Conservation (phyloP, 352 stramenopile genomes). For the Phytopythium sindhum region DNA sequence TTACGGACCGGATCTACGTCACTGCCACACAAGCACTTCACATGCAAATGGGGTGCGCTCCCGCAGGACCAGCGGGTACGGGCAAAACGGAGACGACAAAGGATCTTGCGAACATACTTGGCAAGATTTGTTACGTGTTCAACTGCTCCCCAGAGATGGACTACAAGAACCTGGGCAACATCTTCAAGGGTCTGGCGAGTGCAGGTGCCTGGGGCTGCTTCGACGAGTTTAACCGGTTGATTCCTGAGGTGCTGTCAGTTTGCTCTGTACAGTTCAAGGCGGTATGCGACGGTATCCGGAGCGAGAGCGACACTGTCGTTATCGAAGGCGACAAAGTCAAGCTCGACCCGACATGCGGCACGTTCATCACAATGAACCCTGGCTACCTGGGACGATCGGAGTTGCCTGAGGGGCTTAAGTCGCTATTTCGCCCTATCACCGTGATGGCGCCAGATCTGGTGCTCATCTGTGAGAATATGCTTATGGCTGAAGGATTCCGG, state of each 20-base stretch:
- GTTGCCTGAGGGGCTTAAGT: slow-evolving; percentile 93
- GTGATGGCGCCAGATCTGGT: slow-evolving; percentile 96
- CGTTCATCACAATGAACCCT: slow-evolving; percentile 97
- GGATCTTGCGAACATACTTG: slow-evolving; percentile 91
- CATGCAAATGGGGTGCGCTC: slow-evolving; percentile 94
- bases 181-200: slow-evolving; percentile 94
- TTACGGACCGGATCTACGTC: slow-evolving; percentile 95
- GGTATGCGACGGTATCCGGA: slow-evolving; percentile 92
- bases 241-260: slow-evolving; percentile 90
- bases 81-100: slow-evolving; percentile 97
- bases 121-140: slow-evolving; percentile 94
- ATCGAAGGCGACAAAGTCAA: slow-evolving; percentile 91
- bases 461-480: slow-evolving; percentile 97
- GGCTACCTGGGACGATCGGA: slow-evolving; percentile 93
- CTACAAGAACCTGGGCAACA: slow-evolving; percentile 94
- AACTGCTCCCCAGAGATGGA: slow-evolving; percentile 96
- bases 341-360: slow-evolving; percentile 88
- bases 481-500: slow-evolving; percentile 95
- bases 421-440: slow-evolving; percentile 94
- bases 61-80: slow-evolving; percentile 85
- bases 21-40: slow-evolving; percentile 93
- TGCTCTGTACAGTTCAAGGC: slow-evolving; percentile 95
- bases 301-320: slow-evolving; percentile 74
- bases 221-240: slow-evolving; percentile 95
- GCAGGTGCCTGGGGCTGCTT: slow-evolving; percentile 94